Base-by-base conservation (phyloP, 495 filamentous ascomycete species). In the Trichoderma virens region DNA sequence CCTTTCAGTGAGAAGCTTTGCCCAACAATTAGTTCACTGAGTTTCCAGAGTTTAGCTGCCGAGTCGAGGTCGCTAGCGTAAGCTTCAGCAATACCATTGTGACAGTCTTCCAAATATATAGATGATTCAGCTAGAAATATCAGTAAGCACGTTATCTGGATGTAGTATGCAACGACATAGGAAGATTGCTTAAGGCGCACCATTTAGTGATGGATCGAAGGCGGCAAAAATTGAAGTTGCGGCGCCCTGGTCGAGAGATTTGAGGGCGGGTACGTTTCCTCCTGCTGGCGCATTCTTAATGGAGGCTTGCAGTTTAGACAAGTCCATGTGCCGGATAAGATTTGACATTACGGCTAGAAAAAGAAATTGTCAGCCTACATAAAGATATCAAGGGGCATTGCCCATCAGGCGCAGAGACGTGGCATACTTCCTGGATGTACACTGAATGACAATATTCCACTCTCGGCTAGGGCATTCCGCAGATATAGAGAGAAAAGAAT, bases 151-250 rank as follows among this genome's bases (percentile, higher is more conserved):
- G 2, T 76, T 77, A 38, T 79, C 78, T 64, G 73, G 63, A 1
- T 67, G 70, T 75, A 59, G 14, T 1, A 64, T 54, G 20, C 0
- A 39, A 32, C 11, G 27, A 6, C 1, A 25, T 0, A 51, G n/a
- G 2, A 8, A 51, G 4, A 51, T 41, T 2, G 28, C 20, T 16
- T 38, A 41, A 1, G 18, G 18, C 66, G 64, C 68, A 77, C 75
- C 70, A 66, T 70, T 70, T 8, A 78, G 31, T 56, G 62, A 69
- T 0, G 74, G 71, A 43, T 81, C 74, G 67, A 83, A 80, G 1
- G 78, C 77, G 2, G 77, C 80, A 64, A 71, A 76, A 0, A 83
- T 70, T 61, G 77, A 72, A 3, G 79, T 83, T 1, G 80, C 77
- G 7, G 69, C 73, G 9, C 81, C 80, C 31, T 74, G 71, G 11